Percentiles rank a stretch among this genome's conserved stretches.
These are phyloP conservation scores for Periconia digitata DNA, from an alignment of 2,329 filamentous ascomycete species.

Conservation along the genomic window DNA sequence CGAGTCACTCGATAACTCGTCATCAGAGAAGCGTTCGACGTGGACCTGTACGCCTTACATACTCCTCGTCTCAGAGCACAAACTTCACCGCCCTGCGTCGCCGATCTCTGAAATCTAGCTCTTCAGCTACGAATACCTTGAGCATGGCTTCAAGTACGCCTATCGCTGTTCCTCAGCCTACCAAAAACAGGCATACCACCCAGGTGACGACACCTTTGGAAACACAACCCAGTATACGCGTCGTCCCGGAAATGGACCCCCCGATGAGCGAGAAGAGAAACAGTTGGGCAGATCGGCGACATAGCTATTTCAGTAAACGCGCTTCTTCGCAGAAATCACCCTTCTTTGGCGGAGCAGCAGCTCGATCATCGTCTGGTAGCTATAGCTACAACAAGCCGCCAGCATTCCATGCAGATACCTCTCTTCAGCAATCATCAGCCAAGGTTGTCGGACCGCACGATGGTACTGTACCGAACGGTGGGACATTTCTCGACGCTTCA, in stretches of 20 bases:
- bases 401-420: constrained; percentile 14
- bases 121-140: constrained; percentile 42
- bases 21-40: constrained; percentile 26
- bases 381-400: constrained; percentile 27
- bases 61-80: constrained; percentile 30
- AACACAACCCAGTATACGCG: constrained; percentile 43
- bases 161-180: constrained; percentile 41
- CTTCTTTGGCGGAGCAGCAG: constrained; percentile 41
- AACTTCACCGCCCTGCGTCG: constrained; percentile 26
- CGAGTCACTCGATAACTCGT: constrained; percentile 33
- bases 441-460: constrained; percentile 22
- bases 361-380: constrained; percentile 34
- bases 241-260: constrained; percentile 29
- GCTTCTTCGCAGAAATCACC: constrained; percentile 39
- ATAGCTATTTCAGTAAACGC: constrained; percentile 47
- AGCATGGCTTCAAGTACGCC: constrained; percentile 44
- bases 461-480: constrained; percentile 12
- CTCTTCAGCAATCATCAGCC: constrained; percentile 9
- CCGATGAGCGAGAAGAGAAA: constrained; percentile 18
- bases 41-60: constrained; percentile 33
- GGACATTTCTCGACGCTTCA: constrained; percentile 12
- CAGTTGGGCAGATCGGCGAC: constrained; percentile 39
- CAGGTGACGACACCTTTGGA: constrained; percentile 33
- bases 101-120: constrained; percentile 39
- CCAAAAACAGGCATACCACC: constrained; percentile 24